phyloP scores from a whole-genome alignment of 1,139 yeast genomes.

The Geotrichum citri-aurantii region DNA sequence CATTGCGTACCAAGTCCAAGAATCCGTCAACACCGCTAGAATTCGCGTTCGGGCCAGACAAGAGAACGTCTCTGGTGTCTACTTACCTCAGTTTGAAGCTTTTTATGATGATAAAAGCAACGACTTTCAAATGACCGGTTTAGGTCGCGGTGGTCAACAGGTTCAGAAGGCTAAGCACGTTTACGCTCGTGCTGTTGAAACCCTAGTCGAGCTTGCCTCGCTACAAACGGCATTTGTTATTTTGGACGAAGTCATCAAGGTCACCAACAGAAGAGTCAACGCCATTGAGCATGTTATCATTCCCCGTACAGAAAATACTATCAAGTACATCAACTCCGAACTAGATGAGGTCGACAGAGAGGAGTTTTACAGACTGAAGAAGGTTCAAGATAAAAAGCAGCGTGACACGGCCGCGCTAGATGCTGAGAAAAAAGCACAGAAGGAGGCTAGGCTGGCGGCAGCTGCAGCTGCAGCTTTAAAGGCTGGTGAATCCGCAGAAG shows the following conservation, averaged over 20 bases:
- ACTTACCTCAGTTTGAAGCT: conserved; percentile 86
- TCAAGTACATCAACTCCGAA: conserved; percentile 85
- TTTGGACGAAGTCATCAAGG: conserved; percentile 94
- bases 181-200: conserved; percentile 91
- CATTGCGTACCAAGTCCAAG: conserved; percentile 92
- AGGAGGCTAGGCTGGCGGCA: conserved; percentile 19
- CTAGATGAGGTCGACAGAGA: conserved; percentile 97
- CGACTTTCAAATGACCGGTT: conserved; percentile 92
- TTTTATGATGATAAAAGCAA: conserved; percentile 77
- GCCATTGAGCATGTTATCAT: conserved; percentile 98
- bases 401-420: conserved; percentile 64
- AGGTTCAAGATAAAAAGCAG: conserved; percentile 95
- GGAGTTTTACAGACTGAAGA: conserved; percentile 92
- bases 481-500: conserved; percentile 15
- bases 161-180: conserved; percentile 91
- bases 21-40: conserved; percentile 79
- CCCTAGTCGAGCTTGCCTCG: conserved; percentile 91
- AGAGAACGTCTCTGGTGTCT: conserved; percentile 95
- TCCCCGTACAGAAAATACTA: conserved; percentile 95
- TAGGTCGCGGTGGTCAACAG: conserved; percentile 98
- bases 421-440: conserved; percentile 37
- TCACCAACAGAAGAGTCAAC: conserved; percentile 95
- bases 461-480: conserved; percentile 14
- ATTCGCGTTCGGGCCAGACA: conserved; percentile 88
- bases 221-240: conserved; percentile 91